These are phyloP conservation scores for Pythium insidiosum DNA, from an alignment of 352 stramenopile genomes.

Conservation along the genomic window DNA sequence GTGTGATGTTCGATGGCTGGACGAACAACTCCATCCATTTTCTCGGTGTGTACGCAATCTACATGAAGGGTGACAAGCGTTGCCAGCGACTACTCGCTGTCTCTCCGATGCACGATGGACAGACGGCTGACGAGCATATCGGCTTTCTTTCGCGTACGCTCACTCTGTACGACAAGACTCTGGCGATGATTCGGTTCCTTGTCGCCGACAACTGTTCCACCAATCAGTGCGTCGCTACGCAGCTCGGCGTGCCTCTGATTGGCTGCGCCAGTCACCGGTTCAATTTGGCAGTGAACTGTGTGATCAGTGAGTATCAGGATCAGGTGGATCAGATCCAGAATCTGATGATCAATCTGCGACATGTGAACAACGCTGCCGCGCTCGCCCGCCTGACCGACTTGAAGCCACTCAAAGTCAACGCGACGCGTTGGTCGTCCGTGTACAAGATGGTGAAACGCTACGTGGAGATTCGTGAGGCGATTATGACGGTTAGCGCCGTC, in stretches of 20 bases:
- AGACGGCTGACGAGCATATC: slow-evolving; percentile 8
- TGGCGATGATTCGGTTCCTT: neutral
- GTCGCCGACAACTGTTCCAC: no score
- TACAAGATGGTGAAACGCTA: slow-evolving; percentile 9
- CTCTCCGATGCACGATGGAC: slow-evolving; percentile 5
- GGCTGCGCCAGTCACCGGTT: no score
- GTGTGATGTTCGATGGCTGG: slow-evolving; percentile 17
- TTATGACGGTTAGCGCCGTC: neutral
- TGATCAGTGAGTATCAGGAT: no score
- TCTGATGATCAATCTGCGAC: no score
- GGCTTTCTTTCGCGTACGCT: neutral
- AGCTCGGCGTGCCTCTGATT: no score
- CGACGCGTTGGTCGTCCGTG: slow-evolving; percentile 2
- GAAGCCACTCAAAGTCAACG: slow-evolving; percentile 3
- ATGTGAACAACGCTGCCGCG: no score
- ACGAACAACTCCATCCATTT: slow-evolving; percentile 6
- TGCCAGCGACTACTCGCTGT: slow-evolving; percentile 4
- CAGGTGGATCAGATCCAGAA: slow-evolving; percentile 2
- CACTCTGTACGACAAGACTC: neutral
- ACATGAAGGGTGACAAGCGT: neutral
- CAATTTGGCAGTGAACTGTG: no score
- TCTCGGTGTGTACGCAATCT: slow-evolving; percentile 8
- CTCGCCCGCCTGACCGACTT: neutral
- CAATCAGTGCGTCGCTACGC: no score
- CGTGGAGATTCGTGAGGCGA: neutral